phyloP scores from a whole-genome alignment of 805 yeast species.

The Metschnikowia colocasiae region DNA sequence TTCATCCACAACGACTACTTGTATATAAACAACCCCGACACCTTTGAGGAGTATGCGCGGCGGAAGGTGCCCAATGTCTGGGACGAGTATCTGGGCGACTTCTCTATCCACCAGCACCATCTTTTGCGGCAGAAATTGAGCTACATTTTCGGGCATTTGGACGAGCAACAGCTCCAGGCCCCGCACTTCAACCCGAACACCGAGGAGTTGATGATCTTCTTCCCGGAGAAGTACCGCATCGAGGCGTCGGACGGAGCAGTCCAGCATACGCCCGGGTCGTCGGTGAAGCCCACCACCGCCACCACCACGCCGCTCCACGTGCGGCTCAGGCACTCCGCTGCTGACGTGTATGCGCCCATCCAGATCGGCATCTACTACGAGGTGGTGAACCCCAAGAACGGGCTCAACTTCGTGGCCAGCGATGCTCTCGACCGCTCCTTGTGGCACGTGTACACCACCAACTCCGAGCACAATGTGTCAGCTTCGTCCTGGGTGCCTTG shows the following conservation, averaged over 20 bases:
- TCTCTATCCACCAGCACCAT: slow-evolving; percentile 56
- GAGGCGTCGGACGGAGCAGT: slow-evolving; percentile 50
- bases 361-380: slow-evolving; percentile 65
- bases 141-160: slow-evolving; percentile 49
- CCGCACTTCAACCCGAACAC: slow-evolving; percentile 37
- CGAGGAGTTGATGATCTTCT: slow-evolving; percentile 58
- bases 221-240: slow-evolving; percentile 66
- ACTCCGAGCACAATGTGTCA: slow-evolving; percentile 70
- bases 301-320: slow-evolving; percentile 34
- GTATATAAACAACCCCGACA: slow-evolving; percentile 33
- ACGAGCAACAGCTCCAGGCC: slow-evolving; percentile 15
- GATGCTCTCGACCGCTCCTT: slow-evolving; percentile 42
- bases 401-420: slow-evolving; percentile 71
- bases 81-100: slow-evolving; percentile 41
- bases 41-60: slow-evolving; percentile 26
- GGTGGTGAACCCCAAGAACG: slow-evolving; percentile 63
- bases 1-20: slow-evolving; percentile 56
- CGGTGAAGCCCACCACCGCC: background rate
- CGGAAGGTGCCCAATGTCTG: slow-evolving; percentile 29
- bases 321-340: slow-evolving; percentile 31
- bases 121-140: slow-evolving; percentile 50
- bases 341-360: slow-evolving; percentile 61
- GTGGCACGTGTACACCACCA: slow-evolving; percentile 87
- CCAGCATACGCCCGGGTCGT: background rate
- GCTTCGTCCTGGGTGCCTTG: slow-evolving; percentile 99